Evolutionary conservation across 2,329 filamentous ascomycete species (phyloP).

Genomic region (Hirsutella rhossiliensis): DNA sequence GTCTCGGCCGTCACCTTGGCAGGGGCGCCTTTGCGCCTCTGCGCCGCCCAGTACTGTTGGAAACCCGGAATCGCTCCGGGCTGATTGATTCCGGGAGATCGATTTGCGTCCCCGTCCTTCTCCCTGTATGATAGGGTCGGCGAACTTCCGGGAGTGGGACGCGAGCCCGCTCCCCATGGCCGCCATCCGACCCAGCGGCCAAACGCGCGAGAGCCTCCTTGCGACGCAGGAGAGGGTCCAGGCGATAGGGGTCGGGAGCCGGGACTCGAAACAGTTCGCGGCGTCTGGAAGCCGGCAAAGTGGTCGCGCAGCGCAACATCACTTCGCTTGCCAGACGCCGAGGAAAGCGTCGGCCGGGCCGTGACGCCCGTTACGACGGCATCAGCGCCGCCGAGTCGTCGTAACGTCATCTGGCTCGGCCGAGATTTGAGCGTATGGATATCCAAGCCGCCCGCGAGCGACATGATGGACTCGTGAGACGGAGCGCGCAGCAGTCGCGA

Average conservation of each 20-base stretch:
- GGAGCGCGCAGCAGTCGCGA: slow-evolving; percentile 48
- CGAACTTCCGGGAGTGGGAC: slow-evolving; percentile 5
- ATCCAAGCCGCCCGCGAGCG: slow-evolving; percentile 75
- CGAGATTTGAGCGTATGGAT: slow-evolving; percentile 71
- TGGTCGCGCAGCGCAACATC: slow-evolving; percentile 47
- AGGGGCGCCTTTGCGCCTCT: slow-evolving; percentile 38
- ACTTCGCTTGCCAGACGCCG: slow-evolving; percentile 32
- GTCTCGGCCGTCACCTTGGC: slow-evolving; percentile 44
- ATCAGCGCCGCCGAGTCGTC: slow-evolving; percentile 39
- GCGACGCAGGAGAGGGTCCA: slow-evolving; percentile 10
- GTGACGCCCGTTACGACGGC: slow-evolving; percentile 47
- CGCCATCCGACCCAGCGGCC: slow-evolving; percentile 37
- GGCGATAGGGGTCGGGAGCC: slow-evolving; percentile 15
- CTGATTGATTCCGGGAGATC: slow-evolving; percentile 68
- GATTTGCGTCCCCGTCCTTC: slow-evolving; percentile 26
- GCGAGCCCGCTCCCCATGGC: slow-evolving; percentile 25
- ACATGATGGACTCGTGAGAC: slow-evolving; percentile 85
- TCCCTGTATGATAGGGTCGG: slow-evolving; percentile 12
- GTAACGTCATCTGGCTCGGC: slow-evolving; percentile 60
- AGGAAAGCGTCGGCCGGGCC: slow-evolving; percentile 45
- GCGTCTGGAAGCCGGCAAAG: slow-evolving; percentile 26
- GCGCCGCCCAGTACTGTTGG: slow-evolving; percentile 39
- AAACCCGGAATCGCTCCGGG: slow-evolving; percentile 64
- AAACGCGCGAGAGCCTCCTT: slow-evolving; percentile 16
- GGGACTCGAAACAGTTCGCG: slow-evolving; percentile 19